Base-by-base conservation (phyloP, 148 eudicot genomes). In the Euryodendron excelsum region DNA sequence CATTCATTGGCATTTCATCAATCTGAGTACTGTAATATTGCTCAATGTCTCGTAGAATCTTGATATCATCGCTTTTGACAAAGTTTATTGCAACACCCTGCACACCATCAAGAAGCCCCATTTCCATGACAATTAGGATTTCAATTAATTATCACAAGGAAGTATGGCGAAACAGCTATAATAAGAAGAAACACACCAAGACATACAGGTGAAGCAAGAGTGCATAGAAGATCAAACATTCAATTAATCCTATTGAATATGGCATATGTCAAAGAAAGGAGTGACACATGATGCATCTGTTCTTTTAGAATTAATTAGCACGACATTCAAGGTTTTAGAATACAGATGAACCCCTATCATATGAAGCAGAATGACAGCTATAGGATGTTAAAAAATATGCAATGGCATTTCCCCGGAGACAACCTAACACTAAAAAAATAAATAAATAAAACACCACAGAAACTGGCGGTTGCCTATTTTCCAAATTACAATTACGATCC, bases 81-180 rank as follows among this genome's bases (percentile, higher is more conserved):
- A 93, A 93, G 86, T 93, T 93, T 66, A 93, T 91, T 36, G 98
- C 98, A 78, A 91, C 98, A 89, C 97, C 98, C 98, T 94, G 94
- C 89, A 84, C 14, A 59, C 3, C 76, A 74, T 56, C 72, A 61
- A 75, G 28, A 71, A 47, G 55, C 30, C 74, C 68, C 39, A 71
- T 48, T 71, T 69, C 53, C 23, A 70, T 28, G 34, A 50, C 30
- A 44, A 69, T 5, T 44, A 2, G 39, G 33, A 28, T 48, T 17
- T 18, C 60, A 50, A 9, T 6, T 34, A 25, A 14, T 39, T 6
- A 31, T 13, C 60, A 56, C 11, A 2, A 56, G 25, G 23, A 56
- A 28, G 6, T 48, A 20, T 14, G 11, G 39, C 60, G 18, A 71
- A 50, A 71, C 15, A 48, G 8, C 12, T 28, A 48, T n/a, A n/a